Evolutionary conservation across 495 filamentous ascomycete genomes (phyloP), one percentile per base, ranked within the genome.

Genomic region (Talaromyces ruber): DNA sequence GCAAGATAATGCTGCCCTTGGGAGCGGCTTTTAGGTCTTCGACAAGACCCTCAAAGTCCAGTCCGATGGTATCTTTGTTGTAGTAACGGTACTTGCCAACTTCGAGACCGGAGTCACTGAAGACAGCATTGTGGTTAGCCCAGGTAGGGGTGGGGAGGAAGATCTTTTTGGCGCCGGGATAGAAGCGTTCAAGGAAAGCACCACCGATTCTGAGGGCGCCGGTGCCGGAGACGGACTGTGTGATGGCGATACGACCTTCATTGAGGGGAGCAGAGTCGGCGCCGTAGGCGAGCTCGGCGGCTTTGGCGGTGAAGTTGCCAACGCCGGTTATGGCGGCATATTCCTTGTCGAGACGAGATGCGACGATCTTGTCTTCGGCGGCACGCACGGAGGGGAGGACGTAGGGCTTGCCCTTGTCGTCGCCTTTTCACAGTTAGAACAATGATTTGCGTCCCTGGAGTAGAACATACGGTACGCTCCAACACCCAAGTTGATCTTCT

Each of bases 241-340:
- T 97, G 77, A 96, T 92, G 73, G 87, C 92, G 50, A 98, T 79
- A 59, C 92, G 85, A 72, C 89, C 86, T 60, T 87, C 82, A 70
- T 82, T 87, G 67, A 97, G 81, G 61, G 86, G 85, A 18, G 86
- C 71, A 53, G 89, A 93, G 74, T 87, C 85, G 65, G 84, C 71
- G 59, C 93, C 93, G 73, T 98, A 98, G 68, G 94, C 94, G 22
- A 98, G 87, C 67, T 88, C 74, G 39, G 91, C 91, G 28, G 94
- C 94, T 25, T 93, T 90, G 74, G 88, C 92, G 74, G 91, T 93
- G 83, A 98, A 97, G 63, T 89, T 79, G 61, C 92, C 92, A 37
- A 97, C 84, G 80, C 94, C 94, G 34, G 94, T 97, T 75, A 98
- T 98, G 66, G 89, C 91, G 58, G 95, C 92, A 71, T 98, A 98